These are phyloP conservation scores for Lathyrus tuberosus DNA, from an alignment of 306 rosid genomes.

Conservation along the genomic window DNA sequence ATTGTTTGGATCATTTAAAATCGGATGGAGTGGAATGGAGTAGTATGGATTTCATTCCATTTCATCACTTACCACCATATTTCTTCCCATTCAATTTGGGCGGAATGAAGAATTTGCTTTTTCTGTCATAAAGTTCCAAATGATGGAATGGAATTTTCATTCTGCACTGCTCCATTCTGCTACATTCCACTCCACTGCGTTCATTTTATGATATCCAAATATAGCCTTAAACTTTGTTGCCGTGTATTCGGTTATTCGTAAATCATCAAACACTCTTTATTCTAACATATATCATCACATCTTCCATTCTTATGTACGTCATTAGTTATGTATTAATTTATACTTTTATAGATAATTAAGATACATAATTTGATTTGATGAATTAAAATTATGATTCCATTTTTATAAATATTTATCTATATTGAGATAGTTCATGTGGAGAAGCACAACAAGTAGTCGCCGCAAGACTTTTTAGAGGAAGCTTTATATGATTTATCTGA, in stretches of 20 bases:
- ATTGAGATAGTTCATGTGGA: slow-evolving; percentile 17
- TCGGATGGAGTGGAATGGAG: no score
- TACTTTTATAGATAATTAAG: slow-evolving; percentile 1
- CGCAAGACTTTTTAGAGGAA: not conserved
- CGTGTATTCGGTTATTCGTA: slow-evolving; percentile 22
- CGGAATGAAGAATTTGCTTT: no score
- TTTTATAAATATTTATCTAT: not conserved
- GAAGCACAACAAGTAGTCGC: slow-evolving; percentile 17
- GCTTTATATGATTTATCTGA: slow-evolving; percentile 15
- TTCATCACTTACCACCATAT: no score
- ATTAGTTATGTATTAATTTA: slow-evolving; percentile 10
- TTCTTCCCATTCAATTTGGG: no score
- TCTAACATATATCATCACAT: not conserved
- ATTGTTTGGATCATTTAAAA: no score
- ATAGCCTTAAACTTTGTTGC: not conserved
- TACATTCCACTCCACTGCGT: no score
- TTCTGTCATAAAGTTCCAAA: no score
- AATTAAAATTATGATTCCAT: slow-evolving; percentile 3
- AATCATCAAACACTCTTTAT: not conserved
- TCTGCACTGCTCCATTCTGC: no score
- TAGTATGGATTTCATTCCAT: no score
- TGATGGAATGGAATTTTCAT: no score
- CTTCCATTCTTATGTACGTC: slow-evolving; percentile 1
- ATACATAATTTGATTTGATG: slow-evolving; percentile 9
- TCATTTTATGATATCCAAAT: no score